phyloP scores from a whole-genome alignment of 345 rosid species.

The Acer campestre region DNA sequence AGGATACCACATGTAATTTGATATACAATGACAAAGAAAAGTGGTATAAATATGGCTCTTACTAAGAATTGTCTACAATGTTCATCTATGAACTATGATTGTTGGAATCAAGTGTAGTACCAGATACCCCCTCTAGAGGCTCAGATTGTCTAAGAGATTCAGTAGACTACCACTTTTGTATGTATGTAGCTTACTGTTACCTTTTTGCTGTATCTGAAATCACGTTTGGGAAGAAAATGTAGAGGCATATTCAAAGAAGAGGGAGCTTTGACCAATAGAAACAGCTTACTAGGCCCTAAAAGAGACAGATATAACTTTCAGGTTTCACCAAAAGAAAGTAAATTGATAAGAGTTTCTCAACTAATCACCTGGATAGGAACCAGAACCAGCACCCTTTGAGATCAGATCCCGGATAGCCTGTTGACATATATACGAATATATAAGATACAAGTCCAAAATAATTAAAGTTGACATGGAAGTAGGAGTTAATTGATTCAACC shows the following conservation, averaged over 20 bases:
- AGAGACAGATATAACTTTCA: constrained; percentile 12
- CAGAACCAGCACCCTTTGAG: constrained; percentile 79
- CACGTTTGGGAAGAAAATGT: constrained; percentile 96
- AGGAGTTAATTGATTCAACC: constrained; percentile 38
- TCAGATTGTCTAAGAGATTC: background rate
- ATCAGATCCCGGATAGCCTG: constrained; percentile 81
- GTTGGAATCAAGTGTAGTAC: background rate
- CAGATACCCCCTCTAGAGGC: background rate
- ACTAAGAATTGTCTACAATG: background rate
- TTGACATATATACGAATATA: constrained; percentile 9
- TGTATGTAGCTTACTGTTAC: constrained; percentile 31
- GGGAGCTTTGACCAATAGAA: constrained; percentile 80
- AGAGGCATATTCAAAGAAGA: constrained; percentile 64
- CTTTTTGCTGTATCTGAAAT: constrained; percentile 84
- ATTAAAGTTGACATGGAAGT: background rate
- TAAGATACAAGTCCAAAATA: background rate
- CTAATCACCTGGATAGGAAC: constrained; percentile 69
- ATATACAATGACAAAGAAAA: background rate
- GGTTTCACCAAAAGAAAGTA: constrained; percentile 8
- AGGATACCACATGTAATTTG: background rate
- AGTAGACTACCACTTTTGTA: background rate
- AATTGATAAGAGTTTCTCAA: constrained; percentile 9
- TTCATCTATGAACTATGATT: background rate
- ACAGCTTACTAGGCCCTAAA: constrained; percentile 76
- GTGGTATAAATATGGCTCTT: background rate